phyloP scores from a whole-genome alignment of 768 basidiomycete species.

The Russula virescens region DNA sequence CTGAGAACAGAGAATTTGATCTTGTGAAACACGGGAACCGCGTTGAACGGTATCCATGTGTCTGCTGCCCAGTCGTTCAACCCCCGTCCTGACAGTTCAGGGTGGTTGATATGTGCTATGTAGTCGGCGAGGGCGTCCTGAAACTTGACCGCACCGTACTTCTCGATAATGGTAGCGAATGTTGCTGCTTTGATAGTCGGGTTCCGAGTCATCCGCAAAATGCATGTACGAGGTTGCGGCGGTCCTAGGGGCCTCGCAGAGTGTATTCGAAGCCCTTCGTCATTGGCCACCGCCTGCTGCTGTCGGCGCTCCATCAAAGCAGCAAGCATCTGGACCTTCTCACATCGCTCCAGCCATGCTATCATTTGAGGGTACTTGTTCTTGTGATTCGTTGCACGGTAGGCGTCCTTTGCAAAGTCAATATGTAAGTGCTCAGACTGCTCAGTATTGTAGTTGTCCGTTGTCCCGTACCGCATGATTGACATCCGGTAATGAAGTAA shows the following conservation, averaged over 20 bases:
- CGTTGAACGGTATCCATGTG: no score
- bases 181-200: background rate
- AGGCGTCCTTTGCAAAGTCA: no score
- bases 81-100: background rate
- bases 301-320: background rate
- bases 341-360: no score
- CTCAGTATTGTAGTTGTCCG: no score
- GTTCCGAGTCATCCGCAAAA: background rate
- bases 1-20: no score
- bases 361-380: no score
- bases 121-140: background rate
- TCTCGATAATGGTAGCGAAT: background rate
- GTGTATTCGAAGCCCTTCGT: background rate
- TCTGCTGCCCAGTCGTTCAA: no score
- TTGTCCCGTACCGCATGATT: slow-evolving; percentile 59
- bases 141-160: background rate
- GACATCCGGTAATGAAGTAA: slow-evolving; percentile 24
- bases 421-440: no score
- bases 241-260: background rate
- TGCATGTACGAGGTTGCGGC: background rate
- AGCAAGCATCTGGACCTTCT: no score
- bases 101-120: background rate
- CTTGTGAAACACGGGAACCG: no score
- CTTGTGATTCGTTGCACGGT: no score
- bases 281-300: no score